Conservation (phyloP, 805 yeast genomes). For the Hemisphaericaspora nanyangensis region DNA sequence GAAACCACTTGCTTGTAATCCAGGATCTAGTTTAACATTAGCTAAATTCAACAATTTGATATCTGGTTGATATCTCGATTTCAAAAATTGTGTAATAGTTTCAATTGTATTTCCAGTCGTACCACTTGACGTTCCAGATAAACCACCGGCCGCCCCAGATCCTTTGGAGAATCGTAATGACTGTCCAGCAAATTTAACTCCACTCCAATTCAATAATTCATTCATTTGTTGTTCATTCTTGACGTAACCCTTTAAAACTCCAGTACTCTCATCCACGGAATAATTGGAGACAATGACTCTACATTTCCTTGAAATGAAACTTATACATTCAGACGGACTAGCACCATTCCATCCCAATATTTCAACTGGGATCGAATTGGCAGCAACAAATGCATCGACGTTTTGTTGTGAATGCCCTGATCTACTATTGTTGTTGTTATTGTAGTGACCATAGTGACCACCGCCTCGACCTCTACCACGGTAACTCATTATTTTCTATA, state of each 20-base stretch:
- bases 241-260: slow-evolving; percentile 59
- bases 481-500: slow-evolving; percentile 26
- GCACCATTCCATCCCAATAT: slow-evolving; percentile 83
- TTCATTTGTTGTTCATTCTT: slow-evolving; percentile 52
- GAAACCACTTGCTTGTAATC: slow-evolving; percentile 56
- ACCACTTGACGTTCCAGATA: slow-evolving; percentile 10
- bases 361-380: slow-evolving; percentile 49
- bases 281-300: slow-evolving; percentile 52
- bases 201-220: slow-evolving; percentile 57
- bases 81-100: slow-evolving; percentile 57
- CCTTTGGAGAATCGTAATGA: slow-evolving; percentile 50
- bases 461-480: slow-evolving; percentile 37
- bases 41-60: slow-evolving; percentile 67
- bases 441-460: slow-evolving; percentile 13
- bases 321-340: slow-evolving; percentile 58
- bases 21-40: slow-evolving; percentile 60
- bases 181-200: slow-evolving; percentile 80
- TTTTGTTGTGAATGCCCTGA: slow-evolving; percentile 16
- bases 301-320: slow-evolving; percentile 67
- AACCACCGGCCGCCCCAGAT: slow-evolving; percentile 5
- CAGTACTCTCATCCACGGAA: slow-evolving; percentile 44
- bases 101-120: slow-evolving; percentile 56
- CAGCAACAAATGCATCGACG: slow-evolving; percentile 24
- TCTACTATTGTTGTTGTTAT: slow-evolving; percentile 6
- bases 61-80: slow-evolving; percentile 62